Evolutionary conservation across 768 basidiomycete species (phyloP).

Genomic region (Mycena venus): DNA sequence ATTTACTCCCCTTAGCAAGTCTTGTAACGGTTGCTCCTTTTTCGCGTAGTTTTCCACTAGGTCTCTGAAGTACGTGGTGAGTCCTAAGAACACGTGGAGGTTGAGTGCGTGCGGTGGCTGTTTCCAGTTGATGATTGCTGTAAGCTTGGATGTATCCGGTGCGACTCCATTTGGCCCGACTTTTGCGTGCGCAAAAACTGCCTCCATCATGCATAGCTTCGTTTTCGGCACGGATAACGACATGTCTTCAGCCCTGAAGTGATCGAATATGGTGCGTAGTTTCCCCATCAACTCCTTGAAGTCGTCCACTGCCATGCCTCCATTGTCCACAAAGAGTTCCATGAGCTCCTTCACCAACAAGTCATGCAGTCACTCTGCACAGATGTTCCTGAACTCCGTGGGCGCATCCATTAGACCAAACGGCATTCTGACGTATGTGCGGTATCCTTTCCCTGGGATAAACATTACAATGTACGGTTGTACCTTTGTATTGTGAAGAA

Average conservation of each 20-base stretch:
- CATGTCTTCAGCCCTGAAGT: conserved; percentile 42
- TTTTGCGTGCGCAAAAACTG: conserved; percentile 48
- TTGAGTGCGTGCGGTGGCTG: conserved; percentile 42
- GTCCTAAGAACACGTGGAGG: conserved; percentile 49
- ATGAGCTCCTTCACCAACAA: conserved; percentile 35
- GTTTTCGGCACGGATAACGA: conserved; percentile 53
- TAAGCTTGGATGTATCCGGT: conserved; percentile 49
- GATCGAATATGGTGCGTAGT: conserved; percentile 39
- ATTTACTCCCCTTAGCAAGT: conserved; percentile 39
- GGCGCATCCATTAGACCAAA: conserved; percentile 49
- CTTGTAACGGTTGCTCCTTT: conserved; percentile 44
- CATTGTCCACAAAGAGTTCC: conserved; percentile 56
- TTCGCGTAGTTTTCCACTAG: conserved; percentile 49
- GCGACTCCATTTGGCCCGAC: conserved; percentile 37
- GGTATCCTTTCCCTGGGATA: conserved; percentile 51
- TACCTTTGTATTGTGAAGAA: conserved; percentile 44
- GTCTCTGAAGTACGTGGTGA: conserved; percentile 48
- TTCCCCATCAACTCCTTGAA: conserved; percentile 44
- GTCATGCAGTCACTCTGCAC: conserved; percentile 37
- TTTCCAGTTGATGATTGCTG: conserved; percentile 50
- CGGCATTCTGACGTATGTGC: conserved; percentile 39
- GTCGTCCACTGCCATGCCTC: conserved; percentile 43
- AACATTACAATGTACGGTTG: conserved; percentile 51
- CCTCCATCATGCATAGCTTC: conserved; percentile 49
- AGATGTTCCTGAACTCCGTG: conserved; percentile 46